Evolutionary conservation across 1,139 yeast genomes (phyloP), one percentile per base, ranked within the genome.

Genomic region (Lodderomyces metapsilosis): DNA sequence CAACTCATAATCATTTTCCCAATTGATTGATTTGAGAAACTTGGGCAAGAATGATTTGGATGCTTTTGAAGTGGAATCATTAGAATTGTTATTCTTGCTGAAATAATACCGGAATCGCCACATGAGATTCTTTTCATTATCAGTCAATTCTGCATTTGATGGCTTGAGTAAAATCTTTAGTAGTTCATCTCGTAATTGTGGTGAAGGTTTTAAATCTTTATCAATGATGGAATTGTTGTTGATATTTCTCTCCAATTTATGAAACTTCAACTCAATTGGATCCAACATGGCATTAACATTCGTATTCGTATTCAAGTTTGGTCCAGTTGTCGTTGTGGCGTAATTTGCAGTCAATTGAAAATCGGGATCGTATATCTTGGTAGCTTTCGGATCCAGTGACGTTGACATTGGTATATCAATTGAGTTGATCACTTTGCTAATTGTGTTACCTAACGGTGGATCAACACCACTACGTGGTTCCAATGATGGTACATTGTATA

Each of bases 41-140:
- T 92, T 92, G 18, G 95, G 88, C 43, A 88, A 68, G 17, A 89
- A 89, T 43, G 80, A 81, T 38, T 59, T 62, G 10, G 53, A 50
- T n/a, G 47, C 45, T 35, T 52, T 52, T 10, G 47, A 44, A 22
- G 42, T 46, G 12, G 50, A 49, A 22, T 50, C 62, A 20, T 54
- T 57, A 2, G 62, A 47, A 44, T 66, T 57, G 54, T n/a, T n/a
- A n/a, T 84, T 86, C 47, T 85, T 81, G 36, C 92, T 78, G 43
- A 91, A 74, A 59, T 84, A 91, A 64, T 88, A 92, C 41, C 98
- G 68, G 61, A 86, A 92, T 61, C 87, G 87, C 98, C 98, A 92
- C 13, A 94, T 75, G 53, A 89, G 64, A 50, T 89, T 89, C 66
- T 87, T 89, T 51, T 92, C 98, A 55, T 85, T 82, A 41, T 86